Conservation (phyloP, 805 yeast species). For the Ogataea minuta region DNA sequence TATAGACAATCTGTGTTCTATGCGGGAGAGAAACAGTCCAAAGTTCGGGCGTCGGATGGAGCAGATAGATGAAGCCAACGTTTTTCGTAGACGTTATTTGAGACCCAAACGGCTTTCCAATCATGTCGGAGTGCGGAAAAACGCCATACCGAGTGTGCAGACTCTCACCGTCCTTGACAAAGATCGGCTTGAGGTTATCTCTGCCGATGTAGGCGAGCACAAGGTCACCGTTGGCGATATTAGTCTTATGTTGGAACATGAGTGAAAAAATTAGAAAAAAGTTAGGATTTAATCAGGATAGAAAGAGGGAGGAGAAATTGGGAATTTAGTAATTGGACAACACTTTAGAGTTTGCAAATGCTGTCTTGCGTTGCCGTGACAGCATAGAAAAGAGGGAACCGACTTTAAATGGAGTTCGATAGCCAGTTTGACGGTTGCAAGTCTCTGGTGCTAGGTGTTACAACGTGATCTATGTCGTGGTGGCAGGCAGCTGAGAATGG, state of each 20-base stretch:
- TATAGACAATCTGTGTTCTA: slow-evolving; percentile 95
- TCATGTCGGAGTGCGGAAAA: slow-evolving; percentile 80
- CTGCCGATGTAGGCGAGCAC: slow-evolving; percentile 86
- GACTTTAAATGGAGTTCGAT: too few species aligned
- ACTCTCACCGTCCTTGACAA: slow-evolving; percentile 53
- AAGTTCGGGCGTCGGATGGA: slow-evolving; percentile 91
- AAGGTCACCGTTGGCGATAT: slow-evolving; percentile 81
- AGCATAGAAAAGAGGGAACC: too few species aligned
- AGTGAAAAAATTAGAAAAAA: slow-evolving; percentile 19
- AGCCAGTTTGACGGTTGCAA: neutral
- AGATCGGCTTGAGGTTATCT: slow-evolving; percentile 72
- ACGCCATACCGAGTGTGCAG: slow-evolving; percentile 88
- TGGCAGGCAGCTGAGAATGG: neutral
- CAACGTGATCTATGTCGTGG: neutral
- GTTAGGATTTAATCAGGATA: neutral
- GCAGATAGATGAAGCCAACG: slow-evolving; percentile 78
- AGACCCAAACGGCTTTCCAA: slow-evolving; percentile 78
- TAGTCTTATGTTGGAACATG: slow-evolving; percentile 47
- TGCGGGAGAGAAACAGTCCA: slow-evolving; percentile 98
- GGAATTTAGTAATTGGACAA: too few species aligned
- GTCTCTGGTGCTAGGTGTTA: neutral
- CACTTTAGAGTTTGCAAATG: too few species aligned
- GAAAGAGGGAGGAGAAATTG: neutral
- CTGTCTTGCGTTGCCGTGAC: too few species aligned
- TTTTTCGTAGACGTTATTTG: slow-evolving; percentile 74